These are phyloP conservation scores for Pythium utonaiense DNA, from an alignment of 352 stramenopile species.

Conservation along the genomic window DNA sequence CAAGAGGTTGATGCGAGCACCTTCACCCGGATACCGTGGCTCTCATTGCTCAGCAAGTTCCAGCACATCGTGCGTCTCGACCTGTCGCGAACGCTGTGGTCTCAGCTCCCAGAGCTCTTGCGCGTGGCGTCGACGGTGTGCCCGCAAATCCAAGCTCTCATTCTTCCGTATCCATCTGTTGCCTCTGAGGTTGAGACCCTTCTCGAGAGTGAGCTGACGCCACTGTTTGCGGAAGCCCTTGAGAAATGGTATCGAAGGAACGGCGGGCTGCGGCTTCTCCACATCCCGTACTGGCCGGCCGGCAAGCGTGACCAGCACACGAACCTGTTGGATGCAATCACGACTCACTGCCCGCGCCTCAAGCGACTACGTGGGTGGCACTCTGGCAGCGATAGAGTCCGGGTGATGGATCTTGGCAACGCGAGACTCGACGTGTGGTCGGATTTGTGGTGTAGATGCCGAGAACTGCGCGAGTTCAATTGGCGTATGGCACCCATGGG, in stretches of 20 bases:
- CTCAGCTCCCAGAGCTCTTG: not conserved
- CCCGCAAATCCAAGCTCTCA: not conserved
- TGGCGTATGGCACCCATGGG: slow-evolving; percentile 6
- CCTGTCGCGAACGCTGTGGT: slow-evolving; percentile 3
- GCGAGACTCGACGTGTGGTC: not conserved
- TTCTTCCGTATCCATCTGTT: not conserved
- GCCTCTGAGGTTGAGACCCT: not conserved
- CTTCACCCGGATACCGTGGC: not conserved
- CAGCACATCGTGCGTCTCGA: slow-evolving; percentile 8
- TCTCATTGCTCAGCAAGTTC: not conserved
- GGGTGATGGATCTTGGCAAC: not conserved
- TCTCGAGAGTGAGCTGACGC: not conserved
- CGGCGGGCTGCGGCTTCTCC: slow-evolving; percentile 8
- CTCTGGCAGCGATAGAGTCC: not conserved
- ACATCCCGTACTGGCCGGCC: slow-evolving; percentile 7
- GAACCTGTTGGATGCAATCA: slow-evolving; percentile 1
- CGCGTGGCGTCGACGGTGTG: not conserved
- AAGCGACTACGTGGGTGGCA: slow-evolving; percentile 4
- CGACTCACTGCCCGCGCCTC: not conserved
- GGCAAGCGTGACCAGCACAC: not conserved
- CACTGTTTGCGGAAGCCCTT: not conserved
- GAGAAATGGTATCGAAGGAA: not conserved
- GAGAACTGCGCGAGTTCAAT: slow-evolving; percentile 7
- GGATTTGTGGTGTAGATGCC: slow-evolving; percentile 5
- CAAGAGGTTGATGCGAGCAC: not conserved